Evolutionary conservation across 257 asterid genomes (phyloP).

Genomic region (Solanum tacnaense): DNA sequence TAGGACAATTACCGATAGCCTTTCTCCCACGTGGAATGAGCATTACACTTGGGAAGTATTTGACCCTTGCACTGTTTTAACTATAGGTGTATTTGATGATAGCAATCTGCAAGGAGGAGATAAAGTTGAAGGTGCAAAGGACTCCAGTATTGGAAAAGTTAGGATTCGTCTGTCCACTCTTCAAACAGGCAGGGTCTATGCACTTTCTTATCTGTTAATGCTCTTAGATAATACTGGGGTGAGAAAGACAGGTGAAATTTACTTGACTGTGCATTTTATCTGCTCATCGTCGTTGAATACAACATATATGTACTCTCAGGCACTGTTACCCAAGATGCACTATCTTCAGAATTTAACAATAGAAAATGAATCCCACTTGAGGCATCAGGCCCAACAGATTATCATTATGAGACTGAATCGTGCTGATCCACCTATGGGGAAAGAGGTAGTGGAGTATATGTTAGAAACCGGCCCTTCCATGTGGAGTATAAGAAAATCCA

Average conservation of each 20-base stretch:
- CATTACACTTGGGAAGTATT: slow-evolving; percentile 76
- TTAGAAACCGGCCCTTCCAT: slow-evolving; percentile 28
- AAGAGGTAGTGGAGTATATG: slow-evolving; percentile 28
- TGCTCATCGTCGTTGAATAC: slow-evolving; percentile 53
- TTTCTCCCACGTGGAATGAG: slow-evolving; percentile 65
- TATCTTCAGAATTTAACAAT: slow-evolving; percentile 27
- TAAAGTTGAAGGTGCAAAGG: slow-evolving; percentile 33
- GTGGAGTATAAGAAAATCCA: slow-evolving; percentile 78
- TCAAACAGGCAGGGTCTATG: slow-evolving; percentile 55
- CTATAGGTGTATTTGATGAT: slow-evolving; percentile 58
- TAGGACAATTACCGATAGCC: slow-evolving; percentile 53
- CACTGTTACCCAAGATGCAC: slow-evolving; percentile 65
- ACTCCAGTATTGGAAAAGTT: slow-evolving; percentile 59
- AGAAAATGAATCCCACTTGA: slow-evolving; percentile 45
- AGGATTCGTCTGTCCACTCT: slow-evolving; percentile 62
- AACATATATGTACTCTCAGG: slow-evolving; percentile 53
- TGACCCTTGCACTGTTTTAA: slow-evolving; percentile 64
- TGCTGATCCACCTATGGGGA: slow-evolving; percentile 56
- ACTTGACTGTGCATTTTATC: slow-evolving; percentile 49
- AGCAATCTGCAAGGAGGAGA: slow-evolving; percentile 53
- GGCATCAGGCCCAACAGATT: slow-evolving; percentile 59
- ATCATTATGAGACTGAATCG: slow-evolving; percentile 48
- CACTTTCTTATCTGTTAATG: slow-evolving; percentile 46
- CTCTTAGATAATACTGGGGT: slow-evolving; percentile 52
- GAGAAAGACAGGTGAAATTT: slow-evolving; percentile 66